A percentile compares a stretch with the other conserved stretches of the same genome.
These are phyloP conservation scores for Candida tammaniensis DNA, from an alignment of 805 yeast genomes.

Conservation along the genomic window DNA sequence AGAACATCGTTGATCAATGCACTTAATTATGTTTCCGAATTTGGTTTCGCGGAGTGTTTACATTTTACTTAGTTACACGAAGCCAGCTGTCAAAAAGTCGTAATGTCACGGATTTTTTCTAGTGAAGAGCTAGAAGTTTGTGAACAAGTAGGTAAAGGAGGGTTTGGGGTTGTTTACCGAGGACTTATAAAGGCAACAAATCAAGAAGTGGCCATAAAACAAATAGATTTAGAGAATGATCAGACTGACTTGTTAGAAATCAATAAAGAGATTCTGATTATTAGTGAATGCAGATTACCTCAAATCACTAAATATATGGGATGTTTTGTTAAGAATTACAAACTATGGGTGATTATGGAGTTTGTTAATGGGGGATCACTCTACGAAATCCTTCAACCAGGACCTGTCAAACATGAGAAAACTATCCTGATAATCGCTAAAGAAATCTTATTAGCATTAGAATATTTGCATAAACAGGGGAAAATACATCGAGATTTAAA, in stretches of 20 bases:
- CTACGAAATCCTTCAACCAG: conserved; percentile 57
- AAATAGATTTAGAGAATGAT: conserved; percentile 72
- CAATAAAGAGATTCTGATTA: conserved; percentile 66
- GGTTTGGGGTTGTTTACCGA: conserved; percentile 72
- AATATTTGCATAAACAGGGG: conserved; percentile 65
- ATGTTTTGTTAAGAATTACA: conserved; percentile 65
- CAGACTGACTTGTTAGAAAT: conserved; percentile 63
- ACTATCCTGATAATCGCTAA: conserved; percentile 50
- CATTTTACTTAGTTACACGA: too few relatives aligned
- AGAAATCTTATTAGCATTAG: conserved; percentile 58
- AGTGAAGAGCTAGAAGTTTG: conserved; percentile 41
- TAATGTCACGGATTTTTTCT: too few relatives aligned
- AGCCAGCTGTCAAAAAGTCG: too few relatives aligned
- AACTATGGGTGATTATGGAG: conserved; percentile 81
- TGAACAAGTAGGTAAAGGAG: conserved; percentile 70
- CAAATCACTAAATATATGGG: conserved; percentile 70
- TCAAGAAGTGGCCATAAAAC: conserved; percentile 56
- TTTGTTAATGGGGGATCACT: conserved; percentile 77
- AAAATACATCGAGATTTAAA: conserved; percentile 66
- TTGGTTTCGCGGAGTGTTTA: too few relatives aligned
- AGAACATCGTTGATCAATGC: too few relatives aligned
- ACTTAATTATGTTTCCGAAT: too few relatives aligned
- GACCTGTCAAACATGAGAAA: conserved; percentile 55
- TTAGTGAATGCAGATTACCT: conserved; percentile 61
- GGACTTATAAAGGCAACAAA: conserved; percentile 49